Base-by-base conservation (phyloP, 805 yeast genomes). In the Teunomyces cretensis region DNA sequence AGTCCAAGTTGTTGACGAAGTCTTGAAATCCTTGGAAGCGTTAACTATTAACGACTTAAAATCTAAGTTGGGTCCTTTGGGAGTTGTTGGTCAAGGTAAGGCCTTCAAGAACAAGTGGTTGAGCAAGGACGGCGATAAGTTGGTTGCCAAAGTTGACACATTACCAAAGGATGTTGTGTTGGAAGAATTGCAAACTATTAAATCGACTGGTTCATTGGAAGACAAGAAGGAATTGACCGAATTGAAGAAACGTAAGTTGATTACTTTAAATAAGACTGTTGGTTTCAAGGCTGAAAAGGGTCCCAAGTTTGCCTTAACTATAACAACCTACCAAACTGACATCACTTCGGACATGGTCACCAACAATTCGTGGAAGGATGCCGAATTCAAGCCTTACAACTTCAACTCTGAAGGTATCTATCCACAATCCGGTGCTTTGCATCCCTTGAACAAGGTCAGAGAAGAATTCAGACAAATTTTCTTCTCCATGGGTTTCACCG, bases 71-170 rank as follows among this genome's bases (percentile, higher is more conserved):
- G 97, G 97, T 45, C 72, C 81, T 42, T 81, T 81, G 48, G 98
- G 97, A 51, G 84, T 84, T 56, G 78, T 92, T 52, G 99, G 99
- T 51, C 99, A 94, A 72, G 96, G 96, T 56, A 84, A 91, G 60
- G 99, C 98, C 13, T 95, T 94, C 79, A 92, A 90, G 69, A 91
- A 91, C 66, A 95, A 96, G 33, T 94, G 99, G 99, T 84, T 94
- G 58, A 72, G 79, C 52, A 94, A 95, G 65, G 87, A 85, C 47
- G 95, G 92, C 46, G 96, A 87, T 56, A 81, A 77, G 58, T 78
- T 92, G 55, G 79, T 88, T 41, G 64, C 87, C 24, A 80, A 81
- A 51, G 74, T 84, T 27, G 68, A 74, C 40, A 72, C 70, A 33
- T 65, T 75, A 44, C 89, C 90, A 30, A 69, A 65, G 9, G 96